A percentile compares a stretch with the other conserved stretches of the same genome.
Evolutionary conservation across 2,329 filamentous ascomycete species (phyloP).

Genomic region (Fusarium dlaminii): DNA sequence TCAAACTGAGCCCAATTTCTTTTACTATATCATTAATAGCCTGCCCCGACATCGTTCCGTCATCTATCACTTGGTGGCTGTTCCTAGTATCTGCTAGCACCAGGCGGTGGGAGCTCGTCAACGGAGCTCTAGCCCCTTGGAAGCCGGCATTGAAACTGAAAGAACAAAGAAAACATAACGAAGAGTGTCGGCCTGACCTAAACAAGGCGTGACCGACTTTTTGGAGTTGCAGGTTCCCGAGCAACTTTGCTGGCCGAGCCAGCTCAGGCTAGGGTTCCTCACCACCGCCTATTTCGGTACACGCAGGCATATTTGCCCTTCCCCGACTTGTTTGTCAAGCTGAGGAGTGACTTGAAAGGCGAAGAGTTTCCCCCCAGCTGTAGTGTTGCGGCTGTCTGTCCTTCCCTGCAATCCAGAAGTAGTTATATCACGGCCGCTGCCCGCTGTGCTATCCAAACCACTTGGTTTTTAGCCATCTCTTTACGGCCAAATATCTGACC

Average conservation of each 20-base stretch:
- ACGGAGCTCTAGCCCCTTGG: conserved; percentile 27
- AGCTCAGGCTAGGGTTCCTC: conserved; percentile 31
- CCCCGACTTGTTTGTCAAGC: conserved; percentile 43
- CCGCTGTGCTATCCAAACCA: conserved; percentile 40
- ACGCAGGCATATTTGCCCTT: conserved; percentile 30
- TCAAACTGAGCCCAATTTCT: conserved; percentile 19
- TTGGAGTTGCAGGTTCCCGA: conserved; percentile 32
- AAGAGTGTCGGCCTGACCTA: conserved; percentile 23
- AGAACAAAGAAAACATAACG: conserved; percentile 37
- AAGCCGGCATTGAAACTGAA: conserved; percentile 22
- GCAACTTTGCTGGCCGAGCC: conserved; percentile 23
- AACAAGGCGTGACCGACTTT: conserved; percentile 36
- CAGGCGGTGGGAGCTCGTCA: conserved; percentile 41
- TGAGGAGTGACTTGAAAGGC: conserved; percentile 35
- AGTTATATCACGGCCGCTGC: conserved; percentile 44
- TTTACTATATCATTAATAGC: neutral
- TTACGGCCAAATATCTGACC: conserved; percentile 13
- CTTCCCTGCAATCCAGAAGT: conserved; percentile 36
- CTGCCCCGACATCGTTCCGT: conserved; percentile 28
- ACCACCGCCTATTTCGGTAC: conserved; percentile 28
- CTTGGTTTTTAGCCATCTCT: conserved; percentile 29
- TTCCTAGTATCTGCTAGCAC: conserved; percentile 28
- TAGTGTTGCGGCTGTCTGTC: conserved; percentile 37
- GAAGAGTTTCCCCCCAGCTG: conserved; percentile 35
- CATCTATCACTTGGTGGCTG: conserved; percentile 45